Evolutionary conservation across 2,329 filamentous ascomycete species (phyloP), one percentile per base, ranked within the genome.

Genomic region (Penicillium crustosum): DNA sequence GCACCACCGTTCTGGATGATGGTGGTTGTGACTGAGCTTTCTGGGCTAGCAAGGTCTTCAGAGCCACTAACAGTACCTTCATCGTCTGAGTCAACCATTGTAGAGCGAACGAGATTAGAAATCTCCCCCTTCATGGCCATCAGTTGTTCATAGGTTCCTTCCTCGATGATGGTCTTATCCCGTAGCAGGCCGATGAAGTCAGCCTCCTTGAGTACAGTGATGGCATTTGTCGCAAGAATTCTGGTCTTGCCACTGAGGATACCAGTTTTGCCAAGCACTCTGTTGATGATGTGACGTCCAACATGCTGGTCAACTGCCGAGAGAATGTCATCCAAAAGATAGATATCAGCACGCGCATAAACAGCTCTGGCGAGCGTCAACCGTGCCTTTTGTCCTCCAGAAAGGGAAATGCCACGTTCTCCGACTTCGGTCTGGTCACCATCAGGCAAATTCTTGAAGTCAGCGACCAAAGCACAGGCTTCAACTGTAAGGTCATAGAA

Each of bases 231-330:
- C 10, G 94, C 93, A 49, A 99, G 82, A 54, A 99, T 90, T 64
- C 93, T 87, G 7, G 93, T 97, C 78, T 97, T 97, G 39, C 88
- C 85, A 51, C 81, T 83, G 25, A 99, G 82, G 7, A 99, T 80
- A 64, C 94, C 94, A 61, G 88, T 89, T 5, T 89, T 82, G 13
- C 94, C 94, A 36, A 99, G 85, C 0, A 99, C 94, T 61, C 94
- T 91, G 71, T 97, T 90, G 68, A 97, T 97, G 57, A 99, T 84
- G 76, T 99, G 94, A 62, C 91, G 85, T 49, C 94, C 94, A 58
- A 99, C 94, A 71, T 99, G 94, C 63, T 96, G 93, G 76, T 99
- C 94, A n/a, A 99, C 94, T 0, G 95, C 94, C 17, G 93, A 97
- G 12, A 99, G 82, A 60, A 93, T 90, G 72, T 99, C 94, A 66